Percentiles rank a stretch among this genome's conserved stretches.
These are phyloP conservation scores for Xylaria arbuscula DNA, from an alignment of 2,329 filamentous ascomycete species.

Conservation along the genomic window DNA sequence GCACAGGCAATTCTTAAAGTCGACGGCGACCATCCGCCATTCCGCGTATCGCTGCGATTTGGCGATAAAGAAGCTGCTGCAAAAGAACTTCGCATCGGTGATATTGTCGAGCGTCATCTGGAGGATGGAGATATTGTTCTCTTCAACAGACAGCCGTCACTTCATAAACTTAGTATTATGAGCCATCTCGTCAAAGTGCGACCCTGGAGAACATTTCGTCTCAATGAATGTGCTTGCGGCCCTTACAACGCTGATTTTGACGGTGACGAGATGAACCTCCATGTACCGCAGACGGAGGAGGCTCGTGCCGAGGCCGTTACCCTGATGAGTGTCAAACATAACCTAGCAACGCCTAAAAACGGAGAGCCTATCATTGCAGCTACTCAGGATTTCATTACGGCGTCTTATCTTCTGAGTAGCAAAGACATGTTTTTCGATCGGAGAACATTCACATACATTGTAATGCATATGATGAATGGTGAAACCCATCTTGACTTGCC, in stretches of 20 bases:
- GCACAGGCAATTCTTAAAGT: slow-evolving; percentile 84
- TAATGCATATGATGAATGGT: slow-evolving; percentile 91
- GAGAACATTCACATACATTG: slow-evolving; percentile 87
- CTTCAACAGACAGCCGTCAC: slow-evolving; percentile 96
- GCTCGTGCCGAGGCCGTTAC: slow-evolving; percentile 94
- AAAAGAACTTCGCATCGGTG: slow-evolving; percentile 79
- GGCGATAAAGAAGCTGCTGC: slow-evolving; percentile 78
- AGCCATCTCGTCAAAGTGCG: slow-evolving; percentile 93
- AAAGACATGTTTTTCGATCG: slow-evolving; percentile 95
- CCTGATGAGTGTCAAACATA: slow-evolving; percentile 98
- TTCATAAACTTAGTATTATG: slow-evolving; percentile 99
- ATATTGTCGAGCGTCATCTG: slow-evolving; percentile 92
- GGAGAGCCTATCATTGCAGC: slow-evolving; percentile 97
- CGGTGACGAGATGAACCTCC: slow-evolving; percentile 98
- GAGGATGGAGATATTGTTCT: slow-evolving; percentile 96
- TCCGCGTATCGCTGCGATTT: slow-evolving; percentile 81
- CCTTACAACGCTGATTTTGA: slow-evolving; percentile 99
- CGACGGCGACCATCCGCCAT: slow-evolving; percentile 61
- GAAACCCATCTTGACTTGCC: slow-evolving; percentile 84
- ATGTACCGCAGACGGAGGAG: slow-evolving; percentile 97
- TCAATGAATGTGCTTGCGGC: slow-evolving; percentile 98
- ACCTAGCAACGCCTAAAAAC: slow-evolving; percentile 94
- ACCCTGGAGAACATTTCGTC: slow-evolving; percentile 93
- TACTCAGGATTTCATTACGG: slow-evolving; percentile 99
- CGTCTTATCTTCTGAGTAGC: slow-evolving; percentile 87